Conservation (phyloP, 345 rosid species). For the Citrus australasica region DNA sequence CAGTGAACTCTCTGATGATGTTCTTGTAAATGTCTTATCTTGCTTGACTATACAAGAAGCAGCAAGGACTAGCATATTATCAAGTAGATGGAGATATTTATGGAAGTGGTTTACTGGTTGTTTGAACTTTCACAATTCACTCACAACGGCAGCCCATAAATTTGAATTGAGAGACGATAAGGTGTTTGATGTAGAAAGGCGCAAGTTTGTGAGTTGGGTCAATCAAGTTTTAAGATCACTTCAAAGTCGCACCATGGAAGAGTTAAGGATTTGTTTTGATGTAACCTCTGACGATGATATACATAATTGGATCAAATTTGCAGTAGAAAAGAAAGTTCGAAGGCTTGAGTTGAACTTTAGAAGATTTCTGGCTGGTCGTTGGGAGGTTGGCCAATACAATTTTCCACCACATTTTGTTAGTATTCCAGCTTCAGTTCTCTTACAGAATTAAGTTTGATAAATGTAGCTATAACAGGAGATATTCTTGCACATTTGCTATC, state of each 20-base stretch:
- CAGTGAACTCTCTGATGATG: background rate
- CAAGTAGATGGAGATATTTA: background rate
- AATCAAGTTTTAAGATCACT: background rate
- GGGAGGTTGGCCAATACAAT: background rate
- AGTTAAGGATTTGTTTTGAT: background rate
- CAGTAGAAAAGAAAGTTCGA: background rate
- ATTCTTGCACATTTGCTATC: background rate
- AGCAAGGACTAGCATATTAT: background rate
- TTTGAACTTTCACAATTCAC: background rate
- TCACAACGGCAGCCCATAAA: background rate
- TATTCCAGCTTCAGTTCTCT: background rate
- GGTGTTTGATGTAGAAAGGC: background rate
- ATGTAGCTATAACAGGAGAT: background rate
- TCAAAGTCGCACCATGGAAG: background rate
- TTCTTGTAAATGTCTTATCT: background rate
- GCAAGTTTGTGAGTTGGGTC: background rate
- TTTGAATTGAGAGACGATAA: no score
- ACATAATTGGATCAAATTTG: background rate
- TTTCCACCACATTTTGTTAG: background rate
- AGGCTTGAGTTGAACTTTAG: background rate
- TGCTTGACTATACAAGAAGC: background rate
- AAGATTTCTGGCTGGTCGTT: rapidly evolving
- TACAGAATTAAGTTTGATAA: background rate
- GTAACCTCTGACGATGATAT: background rate
- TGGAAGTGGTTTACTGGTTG: background rate